Base-by-base conservation (phyloP, 1,139 yeast species). In the Suhomyces anneliseae region DNA sequence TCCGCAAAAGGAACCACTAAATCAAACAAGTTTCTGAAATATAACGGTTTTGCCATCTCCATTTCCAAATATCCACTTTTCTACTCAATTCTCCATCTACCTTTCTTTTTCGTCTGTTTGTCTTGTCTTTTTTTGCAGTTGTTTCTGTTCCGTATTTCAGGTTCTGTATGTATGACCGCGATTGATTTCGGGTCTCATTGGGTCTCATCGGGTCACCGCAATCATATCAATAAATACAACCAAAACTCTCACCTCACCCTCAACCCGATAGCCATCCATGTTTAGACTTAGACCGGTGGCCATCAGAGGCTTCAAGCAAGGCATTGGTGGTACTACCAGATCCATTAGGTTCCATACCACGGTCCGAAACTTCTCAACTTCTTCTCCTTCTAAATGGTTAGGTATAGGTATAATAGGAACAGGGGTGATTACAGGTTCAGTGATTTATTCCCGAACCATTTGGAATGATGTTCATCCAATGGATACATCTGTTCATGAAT, bases 401-500 rank as follows among this genome's bases (percentile, higher is more conserved):
- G 40, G 32, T 5, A 43, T 42, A 8, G 46, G 46, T 7, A 12
- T 38, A 8, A 37, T 39, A 35, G 49, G 43, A 7, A 27, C 45
- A 19, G 9, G 12, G 14, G 15, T 11, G 7, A 32, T 37, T 10
- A 32, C 49, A 1, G 46, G 43, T 10, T 12, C 49, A 5, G 31
- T 46, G 10, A 24, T 46, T 19, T 39, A 42, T 38, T 35, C 41
- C 15, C 35, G 27, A 12, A 38, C 44, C 36, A 43, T 48, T 31
- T 45, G 52, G 40, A 69, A 70, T 53, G 76, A 71, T 27, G 70
- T 69, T 11, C 68, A 62, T 48, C 69, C 72, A 10, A 57, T 68
- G 1, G 70, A 70, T 44, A 61, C 66, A 2, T 51, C 69, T 6
- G 63, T 74, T 10, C 78, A 75, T 54, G 67, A 61, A 38, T 60